Base-by-base conservation (phyloP, 2,329 filamentous ascomycete genomes). In the Incumbomyces delicatus region DNA sequence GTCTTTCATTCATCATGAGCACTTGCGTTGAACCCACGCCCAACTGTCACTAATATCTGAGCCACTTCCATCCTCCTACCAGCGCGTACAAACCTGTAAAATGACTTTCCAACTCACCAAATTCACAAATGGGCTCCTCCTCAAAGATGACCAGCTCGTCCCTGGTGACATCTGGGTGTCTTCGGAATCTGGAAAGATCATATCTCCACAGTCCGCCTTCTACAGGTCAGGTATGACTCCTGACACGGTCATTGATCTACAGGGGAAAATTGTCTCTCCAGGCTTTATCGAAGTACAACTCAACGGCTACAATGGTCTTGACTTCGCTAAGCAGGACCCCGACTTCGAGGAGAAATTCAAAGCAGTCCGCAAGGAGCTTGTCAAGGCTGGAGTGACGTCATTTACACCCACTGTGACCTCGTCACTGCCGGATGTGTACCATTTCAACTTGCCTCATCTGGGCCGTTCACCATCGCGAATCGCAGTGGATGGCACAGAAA, bases 221-320 rank as follows among this genome's bases (percentile, higher is more conserved):
- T 72, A 72, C 53, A 66, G 64, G 29, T 55, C 67, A 18, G 63
- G 68, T 27, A 57, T 68, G 20, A 66, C 62, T 2, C 86, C 89
- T 1, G 85, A 90, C 61, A 68, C 80, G 56, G 81, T 82, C 45
- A 73, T 95, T 57, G 80, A 95, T 59, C 78, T 95, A 1, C 78
- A 80, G 43, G 87, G 87, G 49, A 86, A 86, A 57, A 90, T 95
- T 54, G 63, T 95, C 16, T 80, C 85, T 0, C 87, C 89, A 0
- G 89, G 89, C 20, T 75, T 95, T 60, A 92, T 95, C 57, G 89
- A 95, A 55, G 83, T 84, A 44, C 89, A 95, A 65, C 80, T 95
- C 56, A 95, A 95, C 60, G 89, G 89, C 40, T 88, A 85, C 8
- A 90, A 88, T 59, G 88, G 88, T 47, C 94, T 95, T 71, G 90